Conservation (phyloP, 176 grass and related monocot genomes). For the Oryza officinalis region DNA sequence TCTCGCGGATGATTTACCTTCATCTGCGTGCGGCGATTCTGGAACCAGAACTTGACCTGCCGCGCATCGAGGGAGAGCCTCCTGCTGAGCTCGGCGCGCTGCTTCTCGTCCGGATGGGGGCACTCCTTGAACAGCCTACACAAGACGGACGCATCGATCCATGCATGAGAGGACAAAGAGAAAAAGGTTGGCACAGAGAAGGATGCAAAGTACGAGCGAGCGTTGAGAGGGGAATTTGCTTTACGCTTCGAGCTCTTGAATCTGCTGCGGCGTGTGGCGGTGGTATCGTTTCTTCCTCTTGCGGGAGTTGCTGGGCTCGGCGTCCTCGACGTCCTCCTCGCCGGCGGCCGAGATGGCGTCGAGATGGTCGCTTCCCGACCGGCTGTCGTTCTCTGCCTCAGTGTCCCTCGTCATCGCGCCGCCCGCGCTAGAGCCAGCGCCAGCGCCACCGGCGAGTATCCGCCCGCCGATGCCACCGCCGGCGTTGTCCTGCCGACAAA, state of each 20-base stretch:
- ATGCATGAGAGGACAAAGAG: conserved; percentile 50
- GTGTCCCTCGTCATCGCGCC: conserved; percentile 10
- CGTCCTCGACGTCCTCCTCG: conserved; percentile 57
- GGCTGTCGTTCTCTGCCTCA: conserved; percentile 79
- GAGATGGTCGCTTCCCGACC: conserved; percentile 84
- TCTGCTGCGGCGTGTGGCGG: conserved; percentile 97
- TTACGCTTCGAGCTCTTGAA: conserved; percentile 97
- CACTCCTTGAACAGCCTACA: conserved; percentile 96
- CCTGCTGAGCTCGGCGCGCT: conserved; percentile 84
- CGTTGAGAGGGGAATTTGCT: neutral
- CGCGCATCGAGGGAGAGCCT: conserved; percentile 76
- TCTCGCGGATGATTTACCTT: conserved; percentile 51
- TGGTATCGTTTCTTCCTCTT: conserved; percentile 94
- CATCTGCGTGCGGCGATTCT: conserved; percentile 96
- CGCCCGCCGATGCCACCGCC: conserved; percentile 12
- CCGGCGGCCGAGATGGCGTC: conserved; percentile 64
- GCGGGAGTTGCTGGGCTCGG: conserved; percentile 64
- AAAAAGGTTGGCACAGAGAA: conserved; percentile 7
- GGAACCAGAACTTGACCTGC: conserved; percentile 99
- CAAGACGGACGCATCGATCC: neutral
- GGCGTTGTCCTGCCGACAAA: conserved; percentile 45
- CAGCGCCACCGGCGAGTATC: neutral
- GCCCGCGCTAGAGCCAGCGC: neutral
- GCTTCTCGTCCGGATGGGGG: conserved; percentile 96
- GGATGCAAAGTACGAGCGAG: neutral